Percentiles rank a stretch among this genome's conserved stretches.
phyloP scores from a whole-genome alignment of 1,139 yeast species.

The Geotrichum klebahnii region DNA sequence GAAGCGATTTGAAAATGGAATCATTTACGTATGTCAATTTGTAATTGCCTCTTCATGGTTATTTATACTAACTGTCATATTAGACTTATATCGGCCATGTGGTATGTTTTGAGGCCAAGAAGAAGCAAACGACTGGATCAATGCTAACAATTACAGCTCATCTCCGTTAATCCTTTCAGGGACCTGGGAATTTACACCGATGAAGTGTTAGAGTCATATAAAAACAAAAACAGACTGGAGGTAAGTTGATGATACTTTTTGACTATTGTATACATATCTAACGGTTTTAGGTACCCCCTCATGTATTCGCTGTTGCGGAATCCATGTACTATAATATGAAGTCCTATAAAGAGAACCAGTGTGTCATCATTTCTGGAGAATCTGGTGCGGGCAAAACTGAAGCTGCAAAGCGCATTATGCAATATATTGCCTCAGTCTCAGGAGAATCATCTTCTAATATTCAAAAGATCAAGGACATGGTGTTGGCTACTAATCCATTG shows the following conservation, averaged over 20 bases:
- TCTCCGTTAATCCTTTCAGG: conserved; percentile 93
- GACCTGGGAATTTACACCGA: conserved; percentile 93
- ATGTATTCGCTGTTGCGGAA: conserved; percentile 97
- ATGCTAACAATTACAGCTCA: conserved; percentile 43
- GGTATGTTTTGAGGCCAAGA: conserved; percentile 23
- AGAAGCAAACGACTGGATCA: too few species aligned
- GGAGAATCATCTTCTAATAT: conserved; percentile 59
- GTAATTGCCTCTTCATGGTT: background rate
- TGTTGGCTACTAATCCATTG: conserved; percentile 92
- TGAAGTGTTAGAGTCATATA: conserved; percentile 66
- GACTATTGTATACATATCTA: background rate
- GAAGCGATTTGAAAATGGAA: conserved; percentile 81
- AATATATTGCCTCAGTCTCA: conserved; percentile 87
- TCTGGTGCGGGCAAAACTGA: conserved; percentile 99
- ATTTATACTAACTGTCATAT: background rate
- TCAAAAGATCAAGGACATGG: conserved; percentile 91
- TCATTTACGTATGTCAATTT: conserved; percentile 52
- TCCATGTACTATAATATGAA: conserved; percentile 93
- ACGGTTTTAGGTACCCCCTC: conserved; percentile 85
- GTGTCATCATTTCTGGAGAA: conserved; percentile 97
- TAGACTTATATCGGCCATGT: conserved; percentile 35
- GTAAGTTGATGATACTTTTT: conserved; percentile 35
- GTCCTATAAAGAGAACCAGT: conserved; percentile 90
- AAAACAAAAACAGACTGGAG: conserved; percentile 89
- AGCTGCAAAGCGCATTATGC: conserved; percentile 98